These are phyloP conservation scores for Aurantiochytrium sp. DNA, from an alignment of 108 stramenopile genomes.

Conservation along the genomic window DNA sequence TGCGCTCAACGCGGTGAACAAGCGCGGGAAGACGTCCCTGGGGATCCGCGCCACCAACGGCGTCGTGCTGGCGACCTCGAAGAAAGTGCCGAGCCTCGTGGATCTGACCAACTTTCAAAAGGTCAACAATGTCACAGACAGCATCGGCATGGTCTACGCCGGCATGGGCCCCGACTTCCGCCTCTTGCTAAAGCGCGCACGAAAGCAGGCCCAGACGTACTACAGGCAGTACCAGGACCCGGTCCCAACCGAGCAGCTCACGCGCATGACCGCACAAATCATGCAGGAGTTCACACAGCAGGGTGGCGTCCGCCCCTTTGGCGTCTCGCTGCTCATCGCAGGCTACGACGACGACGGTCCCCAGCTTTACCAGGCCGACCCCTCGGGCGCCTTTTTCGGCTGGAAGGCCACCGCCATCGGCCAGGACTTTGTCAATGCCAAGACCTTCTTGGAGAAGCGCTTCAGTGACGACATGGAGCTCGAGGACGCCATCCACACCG, in stretches of 20 bases:
- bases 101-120: constrained; percentile 79
- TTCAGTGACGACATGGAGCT: constrained; percentile 91
- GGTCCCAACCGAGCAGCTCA: constrained; percentile 85
- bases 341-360: constrained; percentile 88
- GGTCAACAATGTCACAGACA: constrained; percentile 74
- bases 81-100: constrained; percentile 85
- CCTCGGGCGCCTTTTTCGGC: constrained; percentile 92
- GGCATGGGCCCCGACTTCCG: constrained; percentile 99
- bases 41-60: constrained; percentile 95
- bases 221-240: constrained; percentile 73
- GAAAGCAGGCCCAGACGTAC: constrained; percentile 89
- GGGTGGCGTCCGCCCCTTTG: constrained; percentile 97
- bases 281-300: constrained; percentile 96
- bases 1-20: constrained; percentile 92
- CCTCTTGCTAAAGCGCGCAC: constrained; percentile 84
- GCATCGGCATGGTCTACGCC: constrained; percentile 84
- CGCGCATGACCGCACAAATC: constrained; percentile 82
- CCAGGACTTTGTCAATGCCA: constrained; percentile 94
- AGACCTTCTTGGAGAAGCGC: constrained; percentile 94
- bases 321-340: constrained; percentile 85
- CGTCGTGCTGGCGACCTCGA: constrained; percentile 97
- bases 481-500: constrained; percentile 99
- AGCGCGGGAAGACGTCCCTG: constrained; percentile 81
- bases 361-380: constrained; percentile 86
- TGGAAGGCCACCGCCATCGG: constrained; percentile 99